Evolutionary conservation across 1,139 yeast species (phyloP).

Genomic region (Suhomyces terraborum): DNA sequence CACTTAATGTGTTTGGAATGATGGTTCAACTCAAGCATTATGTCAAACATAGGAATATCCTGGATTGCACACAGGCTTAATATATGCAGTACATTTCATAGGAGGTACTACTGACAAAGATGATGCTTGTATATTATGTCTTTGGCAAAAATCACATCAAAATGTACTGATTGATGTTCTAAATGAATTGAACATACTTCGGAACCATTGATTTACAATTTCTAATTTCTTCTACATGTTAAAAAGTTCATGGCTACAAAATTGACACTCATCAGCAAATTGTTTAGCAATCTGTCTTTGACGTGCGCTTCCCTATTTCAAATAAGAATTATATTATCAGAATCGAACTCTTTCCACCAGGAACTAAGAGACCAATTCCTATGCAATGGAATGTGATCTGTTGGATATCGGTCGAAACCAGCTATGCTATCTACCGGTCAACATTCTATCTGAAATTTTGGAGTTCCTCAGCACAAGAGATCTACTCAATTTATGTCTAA

Average conservation of each 20-base stretch:
- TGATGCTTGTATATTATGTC: too few species aligned
- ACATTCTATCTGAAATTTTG: slow-evolving; percentile 16
- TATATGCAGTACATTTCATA: not conserved
- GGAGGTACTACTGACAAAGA: too few species aligned
- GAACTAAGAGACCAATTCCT: not conserved
- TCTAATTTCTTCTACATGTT: too few species aligned
- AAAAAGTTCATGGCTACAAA: too few species aligned
- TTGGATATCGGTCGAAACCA: not conserved
- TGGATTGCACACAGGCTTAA: not conserved
- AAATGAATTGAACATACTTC: too few species aligned
- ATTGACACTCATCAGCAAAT: too few species aligned
- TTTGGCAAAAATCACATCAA: too few species aligned
- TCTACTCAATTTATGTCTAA: slow-evolving; percentile 20
- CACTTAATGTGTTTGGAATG: not conserved
- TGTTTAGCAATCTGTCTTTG: too few species aligned
- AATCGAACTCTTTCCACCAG: not conserved
- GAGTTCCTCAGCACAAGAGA: slow-evolving; percentile 20
- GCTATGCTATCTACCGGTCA: slow-evolving; percentile 14
- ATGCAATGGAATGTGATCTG: not conserved
- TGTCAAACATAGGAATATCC: too few species aligned
- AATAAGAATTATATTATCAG: not conserved
- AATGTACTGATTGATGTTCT: too few species aligned
- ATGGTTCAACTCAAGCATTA: too few species aligned
- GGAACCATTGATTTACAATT: too few species aligned
- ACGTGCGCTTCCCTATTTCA: not conserved